A percentile compares a stretch with the other conserved stretches of the same genome.
Conservation (phyloP, 257 asterid genomes). For the Rehmannia glutinosa region DNA sequence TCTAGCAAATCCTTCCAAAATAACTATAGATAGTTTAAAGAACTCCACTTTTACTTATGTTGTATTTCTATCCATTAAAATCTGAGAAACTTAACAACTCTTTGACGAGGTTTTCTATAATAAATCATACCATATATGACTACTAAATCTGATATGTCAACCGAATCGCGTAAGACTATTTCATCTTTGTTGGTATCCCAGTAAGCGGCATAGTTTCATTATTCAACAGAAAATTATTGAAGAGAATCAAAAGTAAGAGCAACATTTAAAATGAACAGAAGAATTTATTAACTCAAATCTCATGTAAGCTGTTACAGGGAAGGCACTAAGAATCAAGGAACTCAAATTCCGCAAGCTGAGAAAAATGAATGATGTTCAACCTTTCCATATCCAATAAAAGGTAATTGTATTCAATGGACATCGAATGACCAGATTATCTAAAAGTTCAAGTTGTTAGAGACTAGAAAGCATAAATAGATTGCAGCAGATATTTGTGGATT, state of each 20-base stretch:
- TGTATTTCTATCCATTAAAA: neutral
- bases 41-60: too few relatives aligned
- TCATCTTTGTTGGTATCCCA: constrained; percentile 84
- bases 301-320: too few relatives aligned
- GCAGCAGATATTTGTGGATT: neutral
- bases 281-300: neutral
- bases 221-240: constrained; percentile 22
- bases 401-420: too few relatives aligned
- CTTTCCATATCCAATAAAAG: too few relatives aligned
- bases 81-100: neutral
- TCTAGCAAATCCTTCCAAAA: neutral
- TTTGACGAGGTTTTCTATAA: neutral
- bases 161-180: constrained; percentile 64
- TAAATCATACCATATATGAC: neutral
- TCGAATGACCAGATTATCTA: too few relatives aligned
- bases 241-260: constrained; percentile 5
- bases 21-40: neutral
- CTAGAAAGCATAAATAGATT: neutral
- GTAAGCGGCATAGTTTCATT: constrained; percentile 53
- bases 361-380: too few relatives aligned
- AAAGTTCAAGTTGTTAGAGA: too few relatives aligned
- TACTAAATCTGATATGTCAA: constrained; percentile 59
- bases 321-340: too few relatives aligned
- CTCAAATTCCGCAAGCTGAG: too few relatives aligned
- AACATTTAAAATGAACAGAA: neutral